Evolutionary conservation across 2,329 filamentous ascomycete species (phyloP), one percentile per base, ranked within the genome.

Genomic region (Aureobasidium sp.): DNA sequence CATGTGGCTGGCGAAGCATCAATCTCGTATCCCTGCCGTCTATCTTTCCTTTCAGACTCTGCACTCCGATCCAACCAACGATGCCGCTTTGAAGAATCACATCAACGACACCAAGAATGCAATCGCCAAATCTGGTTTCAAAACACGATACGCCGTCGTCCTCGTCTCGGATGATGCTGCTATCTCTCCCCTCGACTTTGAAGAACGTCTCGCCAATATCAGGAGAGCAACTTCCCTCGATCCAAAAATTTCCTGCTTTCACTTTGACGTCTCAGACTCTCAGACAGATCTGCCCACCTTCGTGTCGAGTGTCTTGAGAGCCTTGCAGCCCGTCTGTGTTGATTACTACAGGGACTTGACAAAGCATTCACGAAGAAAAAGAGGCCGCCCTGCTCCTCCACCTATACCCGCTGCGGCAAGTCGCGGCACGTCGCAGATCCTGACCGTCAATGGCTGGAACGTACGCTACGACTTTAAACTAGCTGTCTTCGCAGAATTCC

Each of bases 341-440:
- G 94, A 99, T 68, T 96, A 97, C 74, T 97, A 97, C 73, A 83
- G 92, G 49, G 93, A 99, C 68, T 81, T 97, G 14, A 91, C 91
- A n/a, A 92, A 96, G 63, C 93, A 96, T 77, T 82, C 89, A 11
- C 85, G 92, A 67, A 88, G 94, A 72, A 97, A 97, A 78, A 88
- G 90, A 67, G 88, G 89, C 50, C 84, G 91, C 63, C 88, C 90
- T 8, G 81, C 85, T 19, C 91, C 91, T 12, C 86, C 88, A 52
- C 91, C 92, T 3, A 90, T 91, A 5, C 93, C 91, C 7, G 82
- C 90, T 35, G 90, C 91, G 5, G 90, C 91, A 1, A 93, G 90
- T 0, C 86, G 82, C 22, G 90, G 90, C 31, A 95, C 90, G 1
- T 95, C 91, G 1, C 89, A 94, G 69, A 90, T 89, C 0, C 76